Evolutionary conservation across 441 rosid genomes (phyloP).

Genomic region (Brassica hybrid): DNA sequence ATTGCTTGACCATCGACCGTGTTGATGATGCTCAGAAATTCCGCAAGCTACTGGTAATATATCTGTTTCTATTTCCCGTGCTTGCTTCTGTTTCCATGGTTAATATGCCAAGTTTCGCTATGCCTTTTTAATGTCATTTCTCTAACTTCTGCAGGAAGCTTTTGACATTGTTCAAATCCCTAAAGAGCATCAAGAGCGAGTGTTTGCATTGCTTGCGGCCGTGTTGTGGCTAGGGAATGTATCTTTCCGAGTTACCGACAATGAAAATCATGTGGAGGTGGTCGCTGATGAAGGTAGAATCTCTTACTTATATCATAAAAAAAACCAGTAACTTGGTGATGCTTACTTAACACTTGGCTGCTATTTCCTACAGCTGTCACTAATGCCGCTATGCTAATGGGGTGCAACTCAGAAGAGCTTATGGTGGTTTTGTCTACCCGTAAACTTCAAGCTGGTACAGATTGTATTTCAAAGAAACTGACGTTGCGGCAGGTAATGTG

Average conservation of each 20-base stretch:
- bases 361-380: too few relatives aligned
- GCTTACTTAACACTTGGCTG: too few relatives aligned
- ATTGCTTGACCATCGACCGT: constrained; percentile 74
- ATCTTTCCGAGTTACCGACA: constrained; percentile 73
- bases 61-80: constrained; percentile 21
- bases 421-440: constrained; percentile 71
- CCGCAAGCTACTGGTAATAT: constrained; percentile 70
- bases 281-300: constrained; percentile 69
- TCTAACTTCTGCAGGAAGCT: constrained; percentile 66
- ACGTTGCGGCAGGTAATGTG: constrained; percentile 79
- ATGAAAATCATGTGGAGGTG: constrained; percentile 86
- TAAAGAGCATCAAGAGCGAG: constrained; percentile 77
- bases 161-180: constrained; percentile 69
- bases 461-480: constrained; percentile 67
- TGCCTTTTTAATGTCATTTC: constrained; percentile 21
- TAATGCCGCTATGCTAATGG: too few relatives aligned
- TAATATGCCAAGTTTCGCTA: constrained; percentile 4
- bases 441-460: constrained; percentile 76
- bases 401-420: constrained; percentile 47
- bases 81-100: constrained; percentile 9
- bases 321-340: too few relatives aligned
- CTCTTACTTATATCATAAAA: not conserved
- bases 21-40: constrained; percentile 80
- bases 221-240: constrained; percentile 93
- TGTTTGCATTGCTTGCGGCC: constrained; percentile 82